Conservation (phyloP, 1,284 basidiomycete species). For the Puccinia horiana region DNA sequence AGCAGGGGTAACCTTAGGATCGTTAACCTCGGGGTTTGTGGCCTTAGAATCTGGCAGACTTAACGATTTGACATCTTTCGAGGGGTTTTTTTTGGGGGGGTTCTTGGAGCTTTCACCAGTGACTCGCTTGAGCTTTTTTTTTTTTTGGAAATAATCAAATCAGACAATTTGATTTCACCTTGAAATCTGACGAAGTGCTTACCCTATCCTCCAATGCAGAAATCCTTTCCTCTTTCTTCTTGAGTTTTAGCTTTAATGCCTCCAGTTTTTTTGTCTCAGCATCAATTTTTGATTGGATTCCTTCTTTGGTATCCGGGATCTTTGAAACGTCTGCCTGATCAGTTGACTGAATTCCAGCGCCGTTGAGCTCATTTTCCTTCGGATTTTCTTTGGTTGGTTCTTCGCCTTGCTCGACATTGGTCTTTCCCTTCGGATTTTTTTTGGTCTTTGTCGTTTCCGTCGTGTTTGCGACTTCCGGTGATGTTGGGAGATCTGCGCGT, state of each 20-base stretch:
- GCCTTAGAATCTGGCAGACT: too few relatives aligned
- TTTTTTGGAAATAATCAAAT: neutral
- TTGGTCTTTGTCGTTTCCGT: neutral
- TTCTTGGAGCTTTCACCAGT: neutral
- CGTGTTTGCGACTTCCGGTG: neutral
- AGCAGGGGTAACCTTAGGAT: too few relatives aligned
- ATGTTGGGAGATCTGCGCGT: neutral
- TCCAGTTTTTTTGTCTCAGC: neutral
- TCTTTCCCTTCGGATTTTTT: neutral
- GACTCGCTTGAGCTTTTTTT: neutral
- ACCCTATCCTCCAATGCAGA: neutral
- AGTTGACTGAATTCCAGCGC: too few relatives aligned
- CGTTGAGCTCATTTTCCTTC: neutral
- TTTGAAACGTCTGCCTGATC: neutral
- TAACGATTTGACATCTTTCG: neutral
- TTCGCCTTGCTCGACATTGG: too few relatives aligned
- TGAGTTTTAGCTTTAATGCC: neutral
- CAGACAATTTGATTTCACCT: neutral
- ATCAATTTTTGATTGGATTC: neutral
- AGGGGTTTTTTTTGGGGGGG: neutral
- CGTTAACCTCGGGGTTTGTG: too few relatives aligned
- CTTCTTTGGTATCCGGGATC: slow-evolving; percentile 1
- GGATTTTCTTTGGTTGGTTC: too few relatives aligned
- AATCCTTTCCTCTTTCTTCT: neutral
- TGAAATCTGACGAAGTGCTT: neutral